Base-by-base conservation (phyloP, 2,329 filamentous ascomycete species). In the Colletotrichum tanaceti region DNA sequence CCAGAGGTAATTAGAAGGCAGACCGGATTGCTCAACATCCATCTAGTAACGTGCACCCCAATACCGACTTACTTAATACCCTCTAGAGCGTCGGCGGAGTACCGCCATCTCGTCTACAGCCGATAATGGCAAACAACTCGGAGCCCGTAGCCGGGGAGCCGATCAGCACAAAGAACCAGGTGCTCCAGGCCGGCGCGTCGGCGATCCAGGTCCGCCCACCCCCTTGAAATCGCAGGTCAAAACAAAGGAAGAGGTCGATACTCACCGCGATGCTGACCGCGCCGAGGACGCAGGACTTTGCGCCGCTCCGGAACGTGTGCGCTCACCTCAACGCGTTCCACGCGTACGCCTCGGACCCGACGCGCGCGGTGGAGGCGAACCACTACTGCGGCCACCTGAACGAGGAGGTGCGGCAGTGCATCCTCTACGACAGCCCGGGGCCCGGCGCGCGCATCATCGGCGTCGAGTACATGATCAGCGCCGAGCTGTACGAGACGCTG, bases 241-340 rank as follows among this genome's bases (percentile, higher is more conserved):
- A 11, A 16, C n/a, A n/a, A n/a, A n/a, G n/a, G n/a, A n/a, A n/a
- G n/a, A n/a, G 46, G 24, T 16, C 38, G 18, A 14, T 41, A 32
- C 41, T n/a, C n/a, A n/a, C 28, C 7, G 35, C 50, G 57, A 53
- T 61, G 50, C n/a, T 55, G 39, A 60, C 38, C 63, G 63, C 18
- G n/a, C n/a, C 4, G 28, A 28, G 28, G 43, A 63, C 24, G 63
- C 46, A 90, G 86, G 85, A 88, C 71, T 93, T 97, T 77, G 82
- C 85, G 0, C 93, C 93, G 0, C 79, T 93, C 7, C 90, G 93
- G 74, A 87, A 89, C 61, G 86, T 97, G 57, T 96, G 93, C 78
- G 93, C 92, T 1, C 92, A 95, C 75, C 84, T 97, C 1, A 94
- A 96, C 74, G 93, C 92, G n/a, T 94, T 94, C 75, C 93, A 97